Conservation (phyloP, 768 basidiomycete genomes). For the Tephrocybe rancida region DNA sequence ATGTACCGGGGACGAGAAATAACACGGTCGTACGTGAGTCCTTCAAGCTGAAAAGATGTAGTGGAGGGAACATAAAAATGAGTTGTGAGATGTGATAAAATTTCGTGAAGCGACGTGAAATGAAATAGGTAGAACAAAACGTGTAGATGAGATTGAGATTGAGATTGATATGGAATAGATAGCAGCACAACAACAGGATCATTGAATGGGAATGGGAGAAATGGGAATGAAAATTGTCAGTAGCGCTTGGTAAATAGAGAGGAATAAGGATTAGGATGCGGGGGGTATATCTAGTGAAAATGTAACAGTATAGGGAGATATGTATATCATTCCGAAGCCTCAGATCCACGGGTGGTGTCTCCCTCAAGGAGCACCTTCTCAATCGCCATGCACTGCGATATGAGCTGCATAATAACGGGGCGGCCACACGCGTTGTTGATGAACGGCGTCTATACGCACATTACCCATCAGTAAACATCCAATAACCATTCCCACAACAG, state of each 20-base stretch:
- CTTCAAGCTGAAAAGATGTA: slow-evolving; percentile 64
- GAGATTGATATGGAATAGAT: slow-evolving; percentile 16
- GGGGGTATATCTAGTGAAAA: slow-evolving; percentile 8
- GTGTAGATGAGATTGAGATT: slow-evolving; percentile 25
- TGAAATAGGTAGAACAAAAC: no score
- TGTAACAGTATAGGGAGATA: slow-evolving; percentile 7
- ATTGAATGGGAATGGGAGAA: no score
- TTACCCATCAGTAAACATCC: not conserved
- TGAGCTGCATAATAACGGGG: slow-evolving; percentile 63
- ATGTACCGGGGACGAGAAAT: slow-evolving; percentile 86
- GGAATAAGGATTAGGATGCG: not conserved
- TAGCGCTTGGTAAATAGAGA: no score
- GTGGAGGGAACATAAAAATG: slow-evolving; percentile 70
- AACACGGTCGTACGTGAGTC: slow-evolving; percentile 77
- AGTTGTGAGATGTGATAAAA: slow-evolving; percentile 46
- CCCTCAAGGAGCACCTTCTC: slow-evolving; percentile 47
- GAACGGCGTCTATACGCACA: slow-evolving; percentile 68
- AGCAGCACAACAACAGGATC: no score
- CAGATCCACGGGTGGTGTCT: slow-evolving; percentile 20
- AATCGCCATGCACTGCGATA: slow-evolving; percentile 67
- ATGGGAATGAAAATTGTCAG: no score
- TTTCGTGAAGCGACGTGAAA: no score
- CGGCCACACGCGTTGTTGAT: slow-evolving; percentile 72
- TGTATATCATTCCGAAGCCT: slow-evolving; percentile 19
- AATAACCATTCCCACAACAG: not conserved